Conservation (phyloP, 306 rosid genomes). For the Vigna reflexopilosa region DNA sequence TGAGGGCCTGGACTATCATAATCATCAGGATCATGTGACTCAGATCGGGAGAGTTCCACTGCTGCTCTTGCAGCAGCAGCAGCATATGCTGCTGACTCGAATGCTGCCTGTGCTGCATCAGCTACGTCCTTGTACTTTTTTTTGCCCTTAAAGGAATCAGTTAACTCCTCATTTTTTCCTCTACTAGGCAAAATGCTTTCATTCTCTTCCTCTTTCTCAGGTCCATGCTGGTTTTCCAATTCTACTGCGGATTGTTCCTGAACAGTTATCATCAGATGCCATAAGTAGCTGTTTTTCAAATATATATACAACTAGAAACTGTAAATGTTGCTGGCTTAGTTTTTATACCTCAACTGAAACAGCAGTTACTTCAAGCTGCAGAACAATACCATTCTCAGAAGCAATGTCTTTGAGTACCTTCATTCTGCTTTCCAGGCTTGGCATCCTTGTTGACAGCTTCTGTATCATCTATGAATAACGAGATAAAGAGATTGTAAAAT, state of each 20-base stretch:
- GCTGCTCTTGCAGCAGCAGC: conserved; percentile 94
- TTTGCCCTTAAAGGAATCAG: conserved; percentile 53
- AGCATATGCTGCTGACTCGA: conserved; percentile 88
- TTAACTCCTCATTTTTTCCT: conserved; percentile 51
- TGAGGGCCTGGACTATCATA: conserved; percentile 48
- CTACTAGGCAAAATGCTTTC: conserved; percentile 41
- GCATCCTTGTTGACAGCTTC: conserved; percentile 77
- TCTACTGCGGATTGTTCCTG: conserved; percentile 56
- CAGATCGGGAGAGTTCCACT: conserved; percentile 73
- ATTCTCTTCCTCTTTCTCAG: conserved; percentile 41
- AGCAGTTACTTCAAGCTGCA: conserved; percentile 62
- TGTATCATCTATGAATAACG: conserved; percentile 62
- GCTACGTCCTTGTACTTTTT: conserved; percentile 78
- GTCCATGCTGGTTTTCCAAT: conserved; percentile 47
- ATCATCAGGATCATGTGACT: conserved; percentile 63
- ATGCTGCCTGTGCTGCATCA: conserved; percentile 96
- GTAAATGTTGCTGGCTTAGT: not conserved
- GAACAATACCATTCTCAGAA: conserved; percentile 59
- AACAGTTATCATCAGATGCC: conserved; percentile 34
- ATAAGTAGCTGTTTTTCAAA: conserved; percentile 30
- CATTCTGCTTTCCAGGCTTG: conserved; percentile 72
- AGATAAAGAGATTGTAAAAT: not conserved
- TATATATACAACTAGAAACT: not conserved
- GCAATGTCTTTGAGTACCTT: conserved; percentile 83
- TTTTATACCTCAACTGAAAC: conserved; percentile 58